These are phyloP conservation scores for Limonomyces culmigenus DNA, from an alignment of 1,284 basidiomycete genomes.

Conservation along the genomic window DNA sequence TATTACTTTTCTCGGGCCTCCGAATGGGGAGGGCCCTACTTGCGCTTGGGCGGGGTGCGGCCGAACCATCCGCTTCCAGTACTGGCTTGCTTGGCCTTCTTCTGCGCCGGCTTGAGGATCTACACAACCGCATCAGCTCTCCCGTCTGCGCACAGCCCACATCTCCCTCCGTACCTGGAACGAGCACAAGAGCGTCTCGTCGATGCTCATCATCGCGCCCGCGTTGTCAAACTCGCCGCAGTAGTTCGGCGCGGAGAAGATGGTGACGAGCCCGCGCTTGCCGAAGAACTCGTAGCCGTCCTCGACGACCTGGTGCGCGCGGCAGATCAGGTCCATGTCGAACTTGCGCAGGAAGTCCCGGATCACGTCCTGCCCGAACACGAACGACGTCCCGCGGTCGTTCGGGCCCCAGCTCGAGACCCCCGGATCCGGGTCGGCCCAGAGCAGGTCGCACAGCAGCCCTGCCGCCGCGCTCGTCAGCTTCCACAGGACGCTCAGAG, in stretches of 20 bases:
- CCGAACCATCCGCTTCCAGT: too few relatives aligned
- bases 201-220: conserved; percentile 99
- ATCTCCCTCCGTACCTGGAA: conserved; percentile 96
- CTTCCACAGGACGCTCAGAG: conserved; percentile 2
- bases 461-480: conserved; percentile 24
- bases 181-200: conserved; percentile 93
- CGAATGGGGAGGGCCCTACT: too few relatives aligned
- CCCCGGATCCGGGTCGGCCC: conserved; percentile 99
- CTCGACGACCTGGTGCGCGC: conserved; percentile 98
- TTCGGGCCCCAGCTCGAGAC: conserved; percentile 99
- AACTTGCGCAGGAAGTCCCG: conserved; percentile 97
- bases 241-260: conserved; percentile 97
- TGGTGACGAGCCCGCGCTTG: conserved; percentile 90
- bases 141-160: too few relatives aligned
- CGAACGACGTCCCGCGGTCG: conserved; percentile 94
- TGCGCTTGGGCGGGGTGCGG: too few relatives aligned
- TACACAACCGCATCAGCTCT: too few relatives aligned
- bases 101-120: conserved; percentile 98
- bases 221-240: conserved; percentile 99
- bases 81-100: conserved; percentile 97
- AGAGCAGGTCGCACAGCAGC: conserved; percentile 89
- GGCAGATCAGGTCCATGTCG: conserved; percentile 98
- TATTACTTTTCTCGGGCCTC: too few relatives aligned
- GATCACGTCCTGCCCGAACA: conserved; percentile 97
- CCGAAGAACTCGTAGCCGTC: conserved; percentile 99